phyloP scores from a whole-genome alignment of 495 filamentous ascomycete species.

The Daldinia caldariorum region DNA sequence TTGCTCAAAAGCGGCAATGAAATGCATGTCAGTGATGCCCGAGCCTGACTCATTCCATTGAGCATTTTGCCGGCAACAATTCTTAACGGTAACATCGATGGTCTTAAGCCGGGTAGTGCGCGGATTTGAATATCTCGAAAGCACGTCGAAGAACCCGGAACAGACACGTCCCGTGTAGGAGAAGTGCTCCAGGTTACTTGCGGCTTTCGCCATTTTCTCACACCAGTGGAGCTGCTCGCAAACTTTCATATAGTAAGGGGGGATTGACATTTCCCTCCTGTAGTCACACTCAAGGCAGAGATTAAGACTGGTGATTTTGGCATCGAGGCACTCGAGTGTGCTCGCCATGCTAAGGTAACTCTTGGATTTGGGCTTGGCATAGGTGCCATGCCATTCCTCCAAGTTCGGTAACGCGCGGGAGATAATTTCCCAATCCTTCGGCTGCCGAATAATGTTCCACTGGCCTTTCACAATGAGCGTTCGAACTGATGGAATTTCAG shows the following conservation, averaged over 20 bases:
- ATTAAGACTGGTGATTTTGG: conserved; percentile 67
- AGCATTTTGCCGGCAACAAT: conserved; percentile 67
- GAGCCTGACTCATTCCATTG: conserved; percentile 67
- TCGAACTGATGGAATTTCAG: conserved; percentile 57
- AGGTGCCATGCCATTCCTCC: conserved; percentile 75
- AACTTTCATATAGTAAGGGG: conserved; percentile 64
- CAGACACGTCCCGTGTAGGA: conserved; percentile 75
- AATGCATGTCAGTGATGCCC: conserved; percentile 72
- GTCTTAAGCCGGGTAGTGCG: conserved; percentile 64
- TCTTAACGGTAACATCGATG: conserved; percentile 74
- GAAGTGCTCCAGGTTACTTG: conserved; percentile 68
- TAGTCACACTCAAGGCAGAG: conserved; percentile 75
- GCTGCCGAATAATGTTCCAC: conserved; percentile 77
- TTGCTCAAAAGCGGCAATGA: conserved; percentile 72
- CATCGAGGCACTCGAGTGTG: conserved; percentile 62
- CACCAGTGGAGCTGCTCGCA: conserved; percentile 66
- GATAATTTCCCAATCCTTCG: conserved; percentile 69
- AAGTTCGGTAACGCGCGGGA: conserved; percentile 68
- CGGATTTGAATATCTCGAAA: conserved; percentile 52
- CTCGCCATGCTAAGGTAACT: conserved; percentile 72
- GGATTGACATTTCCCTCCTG: conserved; percentile 65
- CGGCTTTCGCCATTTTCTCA: conserved; percentile 61
- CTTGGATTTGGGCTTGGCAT: conserved; percentile 73
- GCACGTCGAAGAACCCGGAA: conserved; percentile 64
- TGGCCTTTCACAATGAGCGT: conserved; percentile 76